Base-by-base conservation (phyloP, 2,329 filamentous ascomycete species). In the Colletotrichum sp. region DNA sequence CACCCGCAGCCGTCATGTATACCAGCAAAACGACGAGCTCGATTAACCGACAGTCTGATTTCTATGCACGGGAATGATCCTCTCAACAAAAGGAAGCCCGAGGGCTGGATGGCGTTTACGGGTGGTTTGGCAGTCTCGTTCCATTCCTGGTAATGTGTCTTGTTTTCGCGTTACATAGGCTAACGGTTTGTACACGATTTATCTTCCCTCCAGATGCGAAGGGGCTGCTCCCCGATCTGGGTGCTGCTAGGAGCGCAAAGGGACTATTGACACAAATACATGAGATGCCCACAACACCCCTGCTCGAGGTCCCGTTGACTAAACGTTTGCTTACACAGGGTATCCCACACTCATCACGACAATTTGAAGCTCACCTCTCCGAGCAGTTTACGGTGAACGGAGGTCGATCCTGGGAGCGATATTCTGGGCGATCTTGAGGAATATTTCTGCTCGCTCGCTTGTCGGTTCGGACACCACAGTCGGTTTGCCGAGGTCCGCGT, bases 401-500 rank as follows among this genome's bases (percentile, higher is more conserved):
- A 75, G 74, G 27, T 68, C 58, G 74, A 91, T 85, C 78, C 87
- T 89, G 2, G 76, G 79, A 16, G 82, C 85, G 34, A 93, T 85
- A 31, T 84, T 82, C 69, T 88, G 85, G 2, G 94, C 94, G 80
- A 98, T 92, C 21, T 87, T 85, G 71, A 93, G 84, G 81, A 98
- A 99, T 1, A 92, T 91, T 67, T 87, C 85, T 1, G 94, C 93
- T 77, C 94, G 90, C 36, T 90, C 88, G 78, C 95, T 95, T 2
- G 91, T 88, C 9, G 96, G 95, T 82, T 98, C 95, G 2, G 95
- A 90, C 4, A 98, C 95, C 0, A 98, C 94, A 1, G 96, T 98
- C 6, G 97, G 97, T 82, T 93, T 95, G 1, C 97, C 97, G 24
- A 90, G 87, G 82, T 98, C 95, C 2, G 94, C 95, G 83, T 98